A percentile compares a stretch with the other conserved stretches of the same genome.
Evolutionary conservation across 176 grass and related monocot species (phyloP).

Genomic region (Oryza rufipogon): DNA sequence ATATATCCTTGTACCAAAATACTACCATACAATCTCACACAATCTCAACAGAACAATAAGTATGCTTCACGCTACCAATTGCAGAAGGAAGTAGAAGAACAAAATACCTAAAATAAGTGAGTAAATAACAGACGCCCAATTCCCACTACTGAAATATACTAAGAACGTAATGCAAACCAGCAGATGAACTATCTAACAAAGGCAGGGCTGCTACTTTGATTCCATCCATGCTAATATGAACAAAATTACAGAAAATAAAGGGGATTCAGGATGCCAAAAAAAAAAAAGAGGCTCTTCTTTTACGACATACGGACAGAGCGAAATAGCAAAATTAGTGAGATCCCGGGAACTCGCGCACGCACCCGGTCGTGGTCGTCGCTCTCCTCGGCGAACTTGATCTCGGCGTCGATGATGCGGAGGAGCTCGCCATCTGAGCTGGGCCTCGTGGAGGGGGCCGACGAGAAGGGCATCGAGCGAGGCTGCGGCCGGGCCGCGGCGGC

Average conservation of each 20-base stretch:
- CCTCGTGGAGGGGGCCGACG: slow-evolving; percentile 46
- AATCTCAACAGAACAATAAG: too few relatives aligned
- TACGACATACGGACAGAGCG: background rate
- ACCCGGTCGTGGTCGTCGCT: slow-evolving; percentile 77
- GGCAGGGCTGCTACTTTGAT: background rate
- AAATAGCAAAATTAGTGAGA: background rate
- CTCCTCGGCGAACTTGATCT: slow-evolving; percentile 83
- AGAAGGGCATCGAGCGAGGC: slow-evolving; percentile 50
- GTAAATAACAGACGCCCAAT: background rate
- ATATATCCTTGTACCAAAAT: too few relatives aligned
- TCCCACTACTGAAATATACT: background rate
- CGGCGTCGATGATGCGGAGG: slow-evolving; percentile 64
- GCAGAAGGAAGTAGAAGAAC: background rate
- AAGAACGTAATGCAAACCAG: background rate
- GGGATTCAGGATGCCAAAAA: background rate
- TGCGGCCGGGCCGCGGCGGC: slow-evolving; percentile 10
- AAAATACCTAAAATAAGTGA: background rate
- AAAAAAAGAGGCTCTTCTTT: background rate
- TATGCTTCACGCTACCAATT: background rate
- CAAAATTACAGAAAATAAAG: background rate
- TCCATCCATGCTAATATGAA: background rate
- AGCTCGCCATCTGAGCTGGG: slow-evolving; percentile 56
- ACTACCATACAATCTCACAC: too few relatives aligned
- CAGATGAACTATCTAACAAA: background rate
- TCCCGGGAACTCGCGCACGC: background rate